These are phyloP conservation scores for Tilletiopsis washingtonensis DNA, from an alignment of 1,284 basidiomycete species.

Conservation along the genomic window DNA sequence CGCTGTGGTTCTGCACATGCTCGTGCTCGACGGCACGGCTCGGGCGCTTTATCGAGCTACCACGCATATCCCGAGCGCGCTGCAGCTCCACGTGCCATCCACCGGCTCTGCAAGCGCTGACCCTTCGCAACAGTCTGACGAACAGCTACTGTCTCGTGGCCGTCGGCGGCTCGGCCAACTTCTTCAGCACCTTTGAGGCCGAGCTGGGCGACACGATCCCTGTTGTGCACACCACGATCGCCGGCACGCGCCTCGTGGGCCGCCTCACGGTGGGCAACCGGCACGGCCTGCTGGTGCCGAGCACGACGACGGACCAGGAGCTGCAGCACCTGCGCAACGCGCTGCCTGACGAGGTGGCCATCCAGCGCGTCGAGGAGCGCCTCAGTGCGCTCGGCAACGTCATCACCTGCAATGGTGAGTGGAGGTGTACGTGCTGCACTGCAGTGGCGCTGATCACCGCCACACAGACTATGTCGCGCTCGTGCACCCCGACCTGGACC, in stretches of 20 bases:
- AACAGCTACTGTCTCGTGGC: conserved; percentile 63
- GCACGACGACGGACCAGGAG: conserved; percentile 94
- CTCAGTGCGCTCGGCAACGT: conserved; percentile 95
- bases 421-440: not conserved
- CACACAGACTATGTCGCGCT: conserved; percentile 43
- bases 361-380: conserved; percentile 94
- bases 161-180: conserved; percentile 91
- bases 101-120: not conserved
- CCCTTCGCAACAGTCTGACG: conserved; percentile 65
- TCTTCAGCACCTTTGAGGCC: conserved; percentile 93
- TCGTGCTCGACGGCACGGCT: not conserved
- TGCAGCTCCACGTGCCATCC: conserved; percentile 16
- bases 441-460: too few species aligned
- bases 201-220: conserved; percentile 90
- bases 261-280: conserved; percentile 78
- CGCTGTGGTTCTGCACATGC: not conserved
- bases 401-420: conserved; percentile 84
- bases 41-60: too few species aligned
- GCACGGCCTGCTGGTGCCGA: conserved; percentile 90
- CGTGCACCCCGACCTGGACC: conserved; percentile 75
- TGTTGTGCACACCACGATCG: conserved; percentile 94
- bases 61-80: too few species aligned
- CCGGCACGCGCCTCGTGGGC: conserved; percentile 87
- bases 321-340: conserved; percentile 94
- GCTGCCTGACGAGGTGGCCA: conserved; percentile 80